Conservation (phyloP, 345 rosid species). For the Eucalyptus sp. region DNA sequence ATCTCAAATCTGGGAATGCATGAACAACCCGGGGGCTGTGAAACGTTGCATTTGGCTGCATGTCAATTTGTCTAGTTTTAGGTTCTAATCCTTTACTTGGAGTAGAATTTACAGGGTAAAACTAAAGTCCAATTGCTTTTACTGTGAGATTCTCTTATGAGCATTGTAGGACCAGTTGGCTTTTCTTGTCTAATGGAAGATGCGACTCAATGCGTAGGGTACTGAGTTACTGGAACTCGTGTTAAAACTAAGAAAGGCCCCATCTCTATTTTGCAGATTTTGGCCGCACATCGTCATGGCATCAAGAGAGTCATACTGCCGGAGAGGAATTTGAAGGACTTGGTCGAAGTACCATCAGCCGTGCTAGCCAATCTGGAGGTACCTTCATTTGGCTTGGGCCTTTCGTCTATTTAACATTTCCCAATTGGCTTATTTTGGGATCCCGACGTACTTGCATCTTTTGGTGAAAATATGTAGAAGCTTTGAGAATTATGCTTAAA, state of each 20-base stretch:
- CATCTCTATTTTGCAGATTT: conserved; percentile 34
- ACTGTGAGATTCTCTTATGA: neutral
- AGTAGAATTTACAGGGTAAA: neutral
- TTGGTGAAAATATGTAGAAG: neutral
- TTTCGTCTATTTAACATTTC: neutral
- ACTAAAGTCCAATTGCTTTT: neutral
- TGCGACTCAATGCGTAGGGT: neutral
- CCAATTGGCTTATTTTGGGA: neutral
- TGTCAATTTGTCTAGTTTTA: neutral
- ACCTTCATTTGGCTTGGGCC: neutral
- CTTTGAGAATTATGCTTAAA: neutral
- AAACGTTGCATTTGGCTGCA: neutral
- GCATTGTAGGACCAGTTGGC: neutral
- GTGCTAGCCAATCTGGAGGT: conserved; percentile 87
- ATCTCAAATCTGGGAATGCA: neutral
- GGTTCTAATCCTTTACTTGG: neutral
- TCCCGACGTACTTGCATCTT: neutral
- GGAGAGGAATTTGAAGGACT: conserved; percentile 87
- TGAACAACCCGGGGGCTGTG: neutral
- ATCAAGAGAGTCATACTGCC: conserved; percentile 95
- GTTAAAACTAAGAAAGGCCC: neutral
- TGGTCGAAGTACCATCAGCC: conserved; percentile 85
- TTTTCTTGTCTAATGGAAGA: neutral
- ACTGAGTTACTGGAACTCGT: neutral
- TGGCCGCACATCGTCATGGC: conserved; percentile 92